Base-by-base conservation (phyloP, 148 eudicot genomes). In the Rhododendron mucronatum region DNA sequence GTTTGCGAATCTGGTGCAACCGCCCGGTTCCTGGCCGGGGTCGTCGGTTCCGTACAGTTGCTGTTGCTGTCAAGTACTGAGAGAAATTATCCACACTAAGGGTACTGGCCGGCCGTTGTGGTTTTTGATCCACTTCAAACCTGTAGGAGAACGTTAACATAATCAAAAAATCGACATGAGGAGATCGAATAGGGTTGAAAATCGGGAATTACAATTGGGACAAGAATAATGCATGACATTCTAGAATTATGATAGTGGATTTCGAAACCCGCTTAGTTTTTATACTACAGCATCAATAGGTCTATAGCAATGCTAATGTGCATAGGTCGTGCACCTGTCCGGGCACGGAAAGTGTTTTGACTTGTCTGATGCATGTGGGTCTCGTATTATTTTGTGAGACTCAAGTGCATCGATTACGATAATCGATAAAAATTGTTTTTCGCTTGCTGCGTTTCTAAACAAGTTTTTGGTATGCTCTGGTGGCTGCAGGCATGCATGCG, bases 11-110 rank as follows among this genome's bases (percentile, higher is more conserved):
- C 85, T 88, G 1, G 79, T 86, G 83, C 89, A 79, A 59, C 21
- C 79, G 0, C 7, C 86, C 1, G 57, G 65, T 59, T 59, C 59
- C 12, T 88, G 69, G 87, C 83, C 90, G 0, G 80, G 78, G 51
- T 81, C 84, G 2, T 50, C 82, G 6, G 50, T 37, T 67, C 88
- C 89, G 1, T 85, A 84, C 83, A 75, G 73, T 81, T 93, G 95
- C 85, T 84, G 86, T 92, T 88, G 85, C 80, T 95, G 96, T 86
- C 93, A 91, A 88, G 91, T 83, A 9, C 94, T 95, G 59, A 88
- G 98, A 81, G 93, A 90, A 86, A 93, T 95, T 39, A 73, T 83
- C 4, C 96, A 92, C 74, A 76, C 87, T 7, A 90, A 92, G 83
- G 94, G 96, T 93, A 59, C 26, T 20, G n/a, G n/a, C 10, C 0